These are phyloP conservation scores for Prinsepia uniflora DNA, from an alignment of 306 rosid genomes.

Conservation along the genomic window DNA sequence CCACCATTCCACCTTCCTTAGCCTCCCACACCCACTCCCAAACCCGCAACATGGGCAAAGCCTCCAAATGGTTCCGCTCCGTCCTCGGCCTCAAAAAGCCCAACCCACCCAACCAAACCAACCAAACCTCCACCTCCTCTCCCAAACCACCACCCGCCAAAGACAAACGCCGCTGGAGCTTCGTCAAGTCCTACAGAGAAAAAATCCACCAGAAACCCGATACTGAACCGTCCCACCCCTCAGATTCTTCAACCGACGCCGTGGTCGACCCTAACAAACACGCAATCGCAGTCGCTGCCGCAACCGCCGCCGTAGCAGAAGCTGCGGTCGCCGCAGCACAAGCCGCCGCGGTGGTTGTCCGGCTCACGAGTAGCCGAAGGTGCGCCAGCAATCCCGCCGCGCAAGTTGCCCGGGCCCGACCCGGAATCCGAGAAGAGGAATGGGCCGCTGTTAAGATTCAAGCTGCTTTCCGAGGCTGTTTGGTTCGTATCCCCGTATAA, in stretches of 20 bases:
- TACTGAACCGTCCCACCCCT: not conserved
- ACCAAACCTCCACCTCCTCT: slow-evolving; percentile 8
- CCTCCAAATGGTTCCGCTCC: slow-evolving; percentile 70
- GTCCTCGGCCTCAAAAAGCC: slow-evolving; percentile 46
- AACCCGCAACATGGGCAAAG: slow-evolving; percentile 53
- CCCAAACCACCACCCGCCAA: slow-evolving; percentile 39
- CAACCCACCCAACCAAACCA: slow-evolving; percentile 4
- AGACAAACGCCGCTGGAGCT: slow-evolving; percentile 61
- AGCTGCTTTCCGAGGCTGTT: slow-evolving; percentile 77
- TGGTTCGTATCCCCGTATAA: slow-evolving; percentile 40
- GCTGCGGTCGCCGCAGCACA: slow-evolving; percentile 62
- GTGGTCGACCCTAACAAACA: slow-evolving; percentile 34
- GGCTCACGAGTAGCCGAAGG: slow-evolving; percentile 40
- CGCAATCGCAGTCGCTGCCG: slow-evolving; percentile 56
- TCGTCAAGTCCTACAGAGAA: slow-evolving; percentile 58
- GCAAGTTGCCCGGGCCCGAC: slow-evolving; percentile 3
- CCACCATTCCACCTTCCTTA: slow-evolving; percentile 2
- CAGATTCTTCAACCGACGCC: slow-evolving; percentile 4
- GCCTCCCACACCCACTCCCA: not conserved
- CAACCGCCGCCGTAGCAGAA: slow-evolving; percentile 49
- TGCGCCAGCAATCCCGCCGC: slow-evolving; percentile 10
- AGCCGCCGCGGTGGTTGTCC: slow-evolving; percentile 52
- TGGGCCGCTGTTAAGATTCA: slow-evolving; percentile 82
- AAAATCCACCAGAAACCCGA: slow-evolving; percentile 17
- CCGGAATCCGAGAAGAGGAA: slow-evolving; percentile 39